Evolutionary conservation across 78 protist genomes (phyloP).

Genomic region (Dictyostelium firmibasis): DNA sequence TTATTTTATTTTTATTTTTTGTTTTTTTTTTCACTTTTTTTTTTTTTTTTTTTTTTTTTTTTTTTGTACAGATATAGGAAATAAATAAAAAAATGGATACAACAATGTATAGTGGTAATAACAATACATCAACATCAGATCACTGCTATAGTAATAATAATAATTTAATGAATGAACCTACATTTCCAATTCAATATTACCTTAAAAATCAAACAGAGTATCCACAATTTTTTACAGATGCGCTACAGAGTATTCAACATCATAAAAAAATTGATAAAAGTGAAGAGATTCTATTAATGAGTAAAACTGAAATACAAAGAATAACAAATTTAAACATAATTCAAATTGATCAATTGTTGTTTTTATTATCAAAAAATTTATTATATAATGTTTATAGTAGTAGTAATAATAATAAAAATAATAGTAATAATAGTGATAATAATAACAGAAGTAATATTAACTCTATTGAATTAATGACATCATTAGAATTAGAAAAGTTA

Average conservation of each 20-base stretch:
- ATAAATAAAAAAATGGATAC: neutral
- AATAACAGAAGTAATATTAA: neutral
- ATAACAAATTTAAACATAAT: constrained; percentile 3
- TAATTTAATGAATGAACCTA: constrained; percentile 18
- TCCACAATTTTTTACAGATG: neutral
- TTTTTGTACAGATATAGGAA: too few species aligned
- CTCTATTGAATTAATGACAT: neutral
- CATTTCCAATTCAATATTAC: constrained; percentile 10
- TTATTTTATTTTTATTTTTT: too few species aligned
- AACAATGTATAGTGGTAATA: neutral
- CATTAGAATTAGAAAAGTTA: constrained; percentile 18
- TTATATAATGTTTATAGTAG: constrained; percentile 1
- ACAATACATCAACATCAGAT: neutral
- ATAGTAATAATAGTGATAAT: neutral
- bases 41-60: neutral
- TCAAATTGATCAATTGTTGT: neutral
- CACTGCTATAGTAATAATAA: neutral
- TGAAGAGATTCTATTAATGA: constrained; percentile 14
- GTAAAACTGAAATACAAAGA: constrained; percentile 44
- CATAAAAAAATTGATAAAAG: neutral
- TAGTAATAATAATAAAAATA: neutral
- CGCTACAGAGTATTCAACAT: neutral
- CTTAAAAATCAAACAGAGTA: neutral
- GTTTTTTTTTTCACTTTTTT: neutral
- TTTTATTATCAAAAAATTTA: constrained; percentile 9